Evolutionary conservation across 306 rosid species (phyloP).

Genomic region (Delonix regia): DNA sequence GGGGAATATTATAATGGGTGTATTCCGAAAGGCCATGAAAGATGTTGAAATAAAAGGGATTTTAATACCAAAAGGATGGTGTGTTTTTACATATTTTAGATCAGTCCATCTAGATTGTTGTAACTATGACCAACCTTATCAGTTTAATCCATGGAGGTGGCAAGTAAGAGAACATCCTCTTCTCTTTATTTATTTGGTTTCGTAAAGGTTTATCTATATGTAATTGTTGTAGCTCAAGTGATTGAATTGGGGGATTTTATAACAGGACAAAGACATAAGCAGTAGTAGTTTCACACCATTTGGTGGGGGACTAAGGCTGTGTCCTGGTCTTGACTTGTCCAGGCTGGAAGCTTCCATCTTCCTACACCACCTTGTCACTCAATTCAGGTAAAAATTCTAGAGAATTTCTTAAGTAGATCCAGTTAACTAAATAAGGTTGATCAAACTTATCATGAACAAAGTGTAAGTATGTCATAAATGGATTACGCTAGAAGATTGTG

Average conservation of each 20-base stretch:
- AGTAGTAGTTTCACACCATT: conserved; percentile 82
- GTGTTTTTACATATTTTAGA: conserved; percentile 75
- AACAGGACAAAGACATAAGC: conserved; percentile 75
- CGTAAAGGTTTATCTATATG: not conserved
- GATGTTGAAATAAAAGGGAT: conserved; percentile 86
- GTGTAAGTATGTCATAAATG: not conserved
- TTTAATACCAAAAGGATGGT: conserved; percentile 88
- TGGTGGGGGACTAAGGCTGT: conserved; percentile 95
- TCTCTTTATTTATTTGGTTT: not conserved
- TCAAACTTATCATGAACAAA: not conserved
- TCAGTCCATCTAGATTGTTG: conserved; percentile 91
- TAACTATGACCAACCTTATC: conserved; percentile 73
- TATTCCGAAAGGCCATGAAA: conserved; percentile 87
- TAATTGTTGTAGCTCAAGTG: conserved; percentile 5
- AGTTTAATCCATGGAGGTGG: conserved; percentile 99
- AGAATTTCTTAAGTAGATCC: not conserved
- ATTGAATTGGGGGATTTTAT: conserved; percentile 11
- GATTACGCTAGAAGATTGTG: not conserved
- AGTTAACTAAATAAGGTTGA: not conserved
- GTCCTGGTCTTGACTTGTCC: conserved; percentile 96
- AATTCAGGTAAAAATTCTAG: conserved; percentile 62
- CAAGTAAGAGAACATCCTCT: conserved; percentile 58
- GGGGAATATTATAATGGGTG: conserved; percentile 84
- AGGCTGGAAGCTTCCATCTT: conserved; percentile 90
- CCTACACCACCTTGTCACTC: conserved; percentile 83